Evolutionary conservation across 306 rosid genomes (phyloP), one percentile per base, ranked within the genome.

Genomic region (Rosa multiflora): DNA sequence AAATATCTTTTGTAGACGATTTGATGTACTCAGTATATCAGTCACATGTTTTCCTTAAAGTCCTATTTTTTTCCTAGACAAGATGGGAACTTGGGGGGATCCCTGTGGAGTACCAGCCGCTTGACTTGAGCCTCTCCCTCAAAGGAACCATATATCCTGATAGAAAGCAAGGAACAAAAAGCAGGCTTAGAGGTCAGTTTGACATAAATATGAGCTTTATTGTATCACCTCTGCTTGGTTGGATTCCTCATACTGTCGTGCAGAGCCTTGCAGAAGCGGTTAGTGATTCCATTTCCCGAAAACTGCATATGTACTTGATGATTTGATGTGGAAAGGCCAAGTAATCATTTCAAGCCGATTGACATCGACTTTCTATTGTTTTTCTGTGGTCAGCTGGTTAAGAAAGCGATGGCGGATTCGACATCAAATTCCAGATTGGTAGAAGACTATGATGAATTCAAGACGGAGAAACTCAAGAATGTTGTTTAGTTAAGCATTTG

Each of bases 381-480:
- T 23, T 48, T n/a, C 44, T 4, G 35, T 74, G 67, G n/a, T 79
- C 85, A 89, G 91, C 77, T 81, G 5, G 51, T 87, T 76, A 75
- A 79, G 78, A 74, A 72, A 21, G 23, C 71, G 73, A 56, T 80
- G 81, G 79, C 75, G 40, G 82, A 80, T 68, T 48, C 78, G 84
- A 81, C 78, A 52, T 18, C 75, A 5, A 83, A 62, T 43, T 80
- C 73, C 40, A 81, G 74, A 66, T 78, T 86, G 76, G 69, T 88
- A 61, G 79, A 71, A 40, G 90, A 86, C 82, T 90, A 90, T 78
- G 67, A 55, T 68, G 78, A 77, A 59, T 90, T 86, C 86, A 88
- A 82, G 76, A 83, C 53, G 46, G 78, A 68, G 78, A 81, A 84
- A 64, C 26, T 67, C 66, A 62, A 73, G 66, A 78, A 23, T 37